Base-by-base conservation (phyloP, 495 filamentous ascomycete genomes). In the Eremomyces bilateralis region DNA sequence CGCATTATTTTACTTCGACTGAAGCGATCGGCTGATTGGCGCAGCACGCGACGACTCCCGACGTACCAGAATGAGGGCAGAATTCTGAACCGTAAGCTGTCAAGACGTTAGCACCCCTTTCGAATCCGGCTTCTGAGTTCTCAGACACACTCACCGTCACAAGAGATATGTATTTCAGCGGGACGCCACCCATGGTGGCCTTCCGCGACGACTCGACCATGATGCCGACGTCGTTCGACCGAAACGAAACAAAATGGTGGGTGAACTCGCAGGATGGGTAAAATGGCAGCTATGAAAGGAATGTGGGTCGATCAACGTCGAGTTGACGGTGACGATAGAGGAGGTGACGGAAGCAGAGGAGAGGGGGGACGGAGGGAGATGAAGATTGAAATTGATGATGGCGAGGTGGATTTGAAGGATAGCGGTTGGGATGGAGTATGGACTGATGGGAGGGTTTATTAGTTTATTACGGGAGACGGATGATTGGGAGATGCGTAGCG, bases 71-170 rank as follows among this genome's bases (percentile, higher is more conserved):
- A 83, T 83, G 29, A 83, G 58, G 3, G 67, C 71, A 3, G 77
- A 82, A 47, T 81, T 81, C 58, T 84, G 79, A 34, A 83, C 61
- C 12, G 71, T 78, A 43, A 85, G 64, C 79, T 83, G 41, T 4
- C 6, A 16, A 22, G 15, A 35, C 6, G 15, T 25, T 13, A 36
- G 35, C 28, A 30, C 20, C 28, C 33, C 39, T n/a, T 30, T 38
- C 33, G 40, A 54, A 58, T 28, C 37, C 32, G 28, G 33, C 31
- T 20, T 24, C 22, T 16, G 21, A 17, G 37, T 6, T 11, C 13
- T 13, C 20, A 15, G n/a, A 15, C 8, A 13, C 6, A 34, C 66
- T 39, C 67, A 90, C 84, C 47, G 79, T 71, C 45, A 80, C 59
- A 42, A 91, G 65, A 27, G 81, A 82, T 17, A 76, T 54, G 51